A percentile compares a stretch with the other conserved stretches of the same genome.
Conservation (phyloP, 2,329 filamentous ascomycete genomes). For the Cytospora mali region DNA sequence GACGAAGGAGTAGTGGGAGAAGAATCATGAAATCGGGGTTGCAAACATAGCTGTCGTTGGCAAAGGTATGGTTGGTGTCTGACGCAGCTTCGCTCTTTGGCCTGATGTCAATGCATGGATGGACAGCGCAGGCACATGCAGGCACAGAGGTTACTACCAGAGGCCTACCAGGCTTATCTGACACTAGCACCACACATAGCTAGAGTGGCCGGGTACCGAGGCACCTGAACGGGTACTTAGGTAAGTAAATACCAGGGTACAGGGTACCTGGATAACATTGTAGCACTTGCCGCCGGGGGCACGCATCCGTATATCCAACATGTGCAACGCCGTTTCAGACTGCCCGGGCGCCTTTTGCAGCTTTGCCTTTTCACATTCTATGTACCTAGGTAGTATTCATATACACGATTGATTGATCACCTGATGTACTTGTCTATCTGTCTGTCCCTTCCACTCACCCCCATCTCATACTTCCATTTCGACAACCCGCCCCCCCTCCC, state of each 20-base stretch:
- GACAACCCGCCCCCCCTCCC: neutral
- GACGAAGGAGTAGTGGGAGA: constrained; percentile 35
- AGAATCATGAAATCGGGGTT: constrained; percentile 25
- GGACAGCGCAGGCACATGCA: constrained; percentile 1
- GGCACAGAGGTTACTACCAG: neutral
- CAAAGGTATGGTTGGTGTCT: neutral
- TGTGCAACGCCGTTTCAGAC: too few relatives aligned
- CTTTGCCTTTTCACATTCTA: too few relatives aligned
- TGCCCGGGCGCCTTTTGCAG: too few relatives aligned
- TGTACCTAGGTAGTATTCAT: too few relatives aligned
- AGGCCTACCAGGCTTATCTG: neutral
- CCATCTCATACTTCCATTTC: neutral
- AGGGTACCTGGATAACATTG: neutral
- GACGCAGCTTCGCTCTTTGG: neutral
- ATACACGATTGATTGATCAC: too few relatives aligned
- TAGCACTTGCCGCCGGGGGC: too few relatives aligned
- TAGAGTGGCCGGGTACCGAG: neutral
- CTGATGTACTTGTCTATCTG: too few relatives aligned
- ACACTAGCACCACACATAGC: neutral
- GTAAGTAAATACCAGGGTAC: neutral
- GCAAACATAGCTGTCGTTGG: constrained; percentile 23
- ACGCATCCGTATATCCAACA: too few relatives aligned
- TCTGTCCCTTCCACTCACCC: too few relatives aligned
- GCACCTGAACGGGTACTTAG: neutral
- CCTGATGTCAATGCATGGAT: neutral